Evolutionary conservation across 208 protist species (phyloP), one percentile per base, ranked within the genome.

Genomic region (Perkinsela sp.): DNA sequence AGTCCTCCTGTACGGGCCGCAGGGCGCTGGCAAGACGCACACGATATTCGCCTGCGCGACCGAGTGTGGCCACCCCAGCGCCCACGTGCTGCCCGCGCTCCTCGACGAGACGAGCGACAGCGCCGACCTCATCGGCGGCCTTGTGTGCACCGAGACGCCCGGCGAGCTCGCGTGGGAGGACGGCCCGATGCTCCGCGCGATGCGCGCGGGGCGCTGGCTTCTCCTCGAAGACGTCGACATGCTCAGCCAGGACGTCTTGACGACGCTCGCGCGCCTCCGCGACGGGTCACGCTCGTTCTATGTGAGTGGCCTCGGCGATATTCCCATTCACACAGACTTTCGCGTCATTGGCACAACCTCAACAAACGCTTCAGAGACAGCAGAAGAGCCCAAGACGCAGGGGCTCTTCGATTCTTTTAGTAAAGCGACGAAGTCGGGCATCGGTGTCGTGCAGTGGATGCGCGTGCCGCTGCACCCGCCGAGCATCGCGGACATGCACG

Each of bases 221-320:
- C 69, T 99, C 6, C 93, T 99, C 74, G 96, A 99, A 70, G 96
- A 99, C 78, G 92, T 99, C 67, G 95, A 98, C 77, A 76, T 95
- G 13, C 94, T 96, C 15, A 95, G 95, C 0, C 84, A 95, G 68
- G 97, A 99, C 68, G 91, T 99, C 0, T 83, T 98, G 30, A 91
- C 94, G 0, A 86, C 96, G 0, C 73, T 99, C 1, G 80, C 96
- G 1, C 91, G 96, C 0, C 79, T 99, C 0, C 75, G 99, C 0
- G 94, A 99, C 70, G 87, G 82, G 32, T 73, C 87, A 13, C 83
- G 79, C 28, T 78, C 98, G 29, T 96, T 96, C 74, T 80, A 99
- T 67, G 85, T 95, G 0, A 89, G 94, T 31, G 89, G 97, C 70
- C 94, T 92, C 73, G 83, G 89, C 68, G 79, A 83, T 28, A 83